Evolutionary conservation across 2,329 filamentous ascomycete species (phyloP), one percentile per base, ranked within the genome.

Genomic region (Gremmenia infestans): DNA sequence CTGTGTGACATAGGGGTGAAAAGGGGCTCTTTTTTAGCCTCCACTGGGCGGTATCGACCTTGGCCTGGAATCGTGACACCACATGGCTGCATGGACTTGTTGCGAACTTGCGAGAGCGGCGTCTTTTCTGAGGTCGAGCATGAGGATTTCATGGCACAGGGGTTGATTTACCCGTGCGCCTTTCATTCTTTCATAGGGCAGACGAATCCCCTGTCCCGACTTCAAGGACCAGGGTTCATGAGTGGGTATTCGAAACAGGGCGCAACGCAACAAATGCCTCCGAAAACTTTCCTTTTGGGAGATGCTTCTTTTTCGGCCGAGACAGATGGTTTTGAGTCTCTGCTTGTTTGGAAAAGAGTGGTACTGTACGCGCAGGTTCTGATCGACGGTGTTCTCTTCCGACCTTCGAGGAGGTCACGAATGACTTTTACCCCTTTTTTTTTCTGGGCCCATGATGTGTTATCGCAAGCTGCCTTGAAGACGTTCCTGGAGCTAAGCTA

Each of bases 101-200:
- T 28, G 28, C 28, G 28, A 8, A 28, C 28, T 43, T 36, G 46
- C 36, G 25, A 40, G 25, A 11, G 32, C 28, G 14, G 46, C 35
- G 23, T 15, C 15, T 22, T 22, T 14, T 19, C n/a, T 25, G 28
- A 35, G 35, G 14, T 49, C 25, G 48, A 23, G 54, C 54, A 53
- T 48, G 42, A 47, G 46, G 51, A 53, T 53, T 32, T 53, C 22
- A 51, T 51, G 47, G 39, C 48, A 50, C 40, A 28, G 40, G 28
- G 42, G 47, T 23, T 42, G 36, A 39, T 40, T 46, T 23, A 42
- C 23, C 50, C 40, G 50, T 56, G 54, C 50, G 40, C 39, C 7
- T 19, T 19, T 14, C 37, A 39, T 50, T 39, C 22, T 50, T 25
- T 48, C 46, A 56, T 50, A 56, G 50, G 54, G 50, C 35, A 45